Base-by-base conservation (phyloP, 768 basidiomycete genomes). In the Tulasnella sp. region DNA sequence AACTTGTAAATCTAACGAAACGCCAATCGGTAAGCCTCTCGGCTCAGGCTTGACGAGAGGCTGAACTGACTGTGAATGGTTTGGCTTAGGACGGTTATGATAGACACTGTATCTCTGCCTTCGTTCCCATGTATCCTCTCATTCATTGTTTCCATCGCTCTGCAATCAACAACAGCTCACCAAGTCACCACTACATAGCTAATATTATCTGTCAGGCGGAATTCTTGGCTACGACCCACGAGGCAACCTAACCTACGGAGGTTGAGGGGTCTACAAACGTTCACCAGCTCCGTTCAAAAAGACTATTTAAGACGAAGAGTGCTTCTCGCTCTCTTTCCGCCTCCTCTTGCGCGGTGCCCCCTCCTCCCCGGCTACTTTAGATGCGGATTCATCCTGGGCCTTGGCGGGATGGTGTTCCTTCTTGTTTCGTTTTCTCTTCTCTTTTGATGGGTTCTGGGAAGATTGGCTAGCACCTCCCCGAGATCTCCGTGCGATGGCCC, bases 401-500 rank as follows among this genome's bases (percentile, higher is more conserved):
- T 69, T 69, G 31, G 31, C 18, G 9, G 37, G 28, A n/a, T 24
- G 54, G 11, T 31, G 64, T 28, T 28, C 16, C 31, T 69, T 37
- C 31, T 69, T 69, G 64, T 6, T 69, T 37, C 64, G 64, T 34
- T 69, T 69, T 14, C 64, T 69, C 20, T 69, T 69, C 12, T 69
- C 31, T 20, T 69, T 69, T 69, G 64, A 69, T 28, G 64, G 64
- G 64, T 69, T 69, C 64, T 69, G 64, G 64, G 64, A 69, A 28
- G 31, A 34, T 28, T 69, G 24, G 31, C 64, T 20, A 22, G 11
- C 31, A 31, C 28, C 64, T 18, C 34, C 16, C 64, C 64, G 1
- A 34, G 31, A 28, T 69, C 64, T 69, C 31, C 34, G 31, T 9
- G 34, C 34, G 85, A 83, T 42, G 98, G 84, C 91, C 72, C 88